Evolutionary conservation across 306 rosid genomes (phyloP), one percentile per base, ranked within the genome.

Genomic region (Neltuma alba): DNA sequence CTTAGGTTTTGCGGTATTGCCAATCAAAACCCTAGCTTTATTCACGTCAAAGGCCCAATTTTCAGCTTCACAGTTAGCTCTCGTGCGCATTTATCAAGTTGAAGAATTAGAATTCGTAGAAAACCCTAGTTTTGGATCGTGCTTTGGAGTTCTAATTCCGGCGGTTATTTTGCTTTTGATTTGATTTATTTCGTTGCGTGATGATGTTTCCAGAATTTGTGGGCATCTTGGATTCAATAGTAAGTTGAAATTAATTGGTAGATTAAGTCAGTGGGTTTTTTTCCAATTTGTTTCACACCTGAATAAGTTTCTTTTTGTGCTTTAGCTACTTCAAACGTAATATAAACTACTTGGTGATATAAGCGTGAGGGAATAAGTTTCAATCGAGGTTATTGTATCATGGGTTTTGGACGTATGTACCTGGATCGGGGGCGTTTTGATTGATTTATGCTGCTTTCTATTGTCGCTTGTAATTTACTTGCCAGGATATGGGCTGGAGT

Each of bases 41-140:
- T 69, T 83, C 54, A 48, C 63, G 68, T 73, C 80, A 47, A 42
- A 50, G 50, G 34, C 80, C 81, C 76, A 87, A 88, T 79, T 85
- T 37, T 55, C 23, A 85, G 76, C 83, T 77, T 47, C 69, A 18
- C 76, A 70, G 13, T 70, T 61, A 65, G 84, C 81, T 81, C 64
- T 27, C 64, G 33, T 48, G 48, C 76, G 75, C 79, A 52, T 36
- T 80, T 63, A 45, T 55, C 70, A 67, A 79, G 44, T 52, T 63
- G 72, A 70, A 76, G 77, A 58, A 81, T 84, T 72, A 61, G 76
- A 83, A 85, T 85, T 86, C 72, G 42, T 31, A 27, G 65, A 13
- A 86, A 91, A 73, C 93, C 95, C 95, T 90, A 89, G 88, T 72
- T 83, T 58, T 72, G 83, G 83, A 87, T 84, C 77, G 80, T 85